phyloP scores from a whole-genome alignment of 2,329 filamentous ascomycete genomes.

The Fusarium devonianum region DNA sequence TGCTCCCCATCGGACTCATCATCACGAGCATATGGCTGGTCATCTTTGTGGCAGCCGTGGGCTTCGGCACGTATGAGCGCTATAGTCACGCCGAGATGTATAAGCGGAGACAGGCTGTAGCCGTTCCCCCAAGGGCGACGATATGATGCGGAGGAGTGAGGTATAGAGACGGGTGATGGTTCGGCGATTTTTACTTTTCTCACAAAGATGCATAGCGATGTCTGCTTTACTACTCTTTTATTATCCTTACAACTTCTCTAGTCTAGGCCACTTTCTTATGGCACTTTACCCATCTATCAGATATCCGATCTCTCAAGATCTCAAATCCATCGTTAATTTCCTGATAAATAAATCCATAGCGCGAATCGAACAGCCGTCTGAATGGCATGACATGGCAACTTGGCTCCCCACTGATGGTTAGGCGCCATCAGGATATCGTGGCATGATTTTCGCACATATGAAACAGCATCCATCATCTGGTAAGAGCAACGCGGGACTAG shows the following conservation, averaged over 20 bases:
- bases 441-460: conserved; percentile 27
- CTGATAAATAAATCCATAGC: conserved; percentile 25
- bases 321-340: conserved; percentile 26
- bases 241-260: conserved; percentile 29
- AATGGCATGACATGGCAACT: conserved; percentile 18
- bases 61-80: conserved; percentile 70
- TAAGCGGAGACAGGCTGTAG: conserved; percentile 48
- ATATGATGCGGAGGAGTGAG: conserved; percentile 18
- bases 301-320: conserved; percentile 36
- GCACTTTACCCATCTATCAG: conserved; percentile 33
- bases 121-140: conserved; percentile 16
- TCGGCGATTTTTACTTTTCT: conserved; percentile 23
- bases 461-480: conserved; percentile 31
- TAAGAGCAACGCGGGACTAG: conserved; percentile 19
- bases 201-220: conserved; percentile 33
- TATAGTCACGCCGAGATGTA: conserved; percentile 72
- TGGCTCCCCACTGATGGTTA: conserved; percentile 3
- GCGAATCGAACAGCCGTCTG: conserved; percentile 19
- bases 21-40: conserved; percentile 69
- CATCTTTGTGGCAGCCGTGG: conserved; percentile 64
- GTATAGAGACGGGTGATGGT: conserved; percentile 7
- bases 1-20: conserved; percentile 74
- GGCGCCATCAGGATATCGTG: conserved; percentile 5
- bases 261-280: conserved; percentile 29
- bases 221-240: conserved; percentile 23